Evolutionary conservation across 768 basidiomycete genomes (phyloP).

Genomic region (Coprinopsis marcescibilis): DNA sequence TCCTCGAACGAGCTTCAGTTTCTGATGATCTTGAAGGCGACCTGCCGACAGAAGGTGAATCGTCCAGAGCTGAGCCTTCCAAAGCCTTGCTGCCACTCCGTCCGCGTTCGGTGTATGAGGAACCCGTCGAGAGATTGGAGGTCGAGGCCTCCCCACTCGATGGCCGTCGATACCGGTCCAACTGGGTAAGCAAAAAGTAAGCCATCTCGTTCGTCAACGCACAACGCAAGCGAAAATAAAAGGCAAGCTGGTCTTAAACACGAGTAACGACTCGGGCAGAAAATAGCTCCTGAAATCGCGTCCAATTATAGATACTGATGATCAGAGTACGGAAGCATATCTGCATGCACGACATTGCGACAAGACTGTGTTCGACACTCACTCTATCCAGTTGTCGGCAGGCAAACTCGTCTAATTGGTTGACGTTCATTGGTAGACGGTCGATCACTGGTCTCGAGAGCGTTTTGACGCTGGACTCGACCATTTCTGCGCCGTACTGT

Average conservation of each 20-base stretch:
- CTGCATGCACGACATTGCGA: background rate
- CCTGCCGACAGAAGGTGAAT: slow-evolving; percentile 11
- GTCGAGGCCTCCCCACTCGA: slow-evolving; percentile 24
- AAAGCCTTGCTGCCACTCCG: slow-evolving; percentile 20
- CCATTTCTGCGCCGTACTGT: slow-evolving; percentile 83
- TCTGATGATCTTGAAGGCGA: slow-evolving; percentile 2
- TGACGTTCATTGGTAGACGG: slow-evolving; percentile 66
- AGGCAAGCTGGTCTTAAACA: slow-evolving; percentile 4
- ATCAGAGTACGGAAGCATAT: background rate
- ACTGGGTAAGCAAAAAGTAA: slow-evolving; percentile 21
- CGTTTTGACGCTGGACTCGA: slow-evolving; percentile 77
- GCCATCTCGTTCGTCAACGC: background rate
- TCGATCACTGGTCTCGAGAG: slow-evolving; percentile 80
- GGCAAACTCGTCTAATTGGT: slow-evolving; percentile 80
- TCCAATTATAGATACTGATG: background rate
- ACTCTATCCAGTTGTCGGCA: slow-evolving; percentile 84
- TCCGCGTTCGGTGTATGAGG: slow-evolving; percentile 16
- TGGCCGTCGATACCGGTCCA: slow-evolving; percentile 45
- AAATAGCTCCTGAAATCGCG: background rate
- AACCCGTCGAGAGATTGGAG: slow-evolving; percentile 9
- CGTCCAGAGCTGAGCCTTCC: slow-evolving; percentile 15
- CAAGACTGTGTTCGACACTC: slow-evolving; percentile 21
- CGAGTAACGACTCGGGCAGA: no score
- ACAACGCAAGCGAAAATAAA: no score
- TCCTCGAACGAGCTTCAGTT: slow-evolving; percentile 12